Evolutionary conservation across 352 stramenopile genomes (phyloP).

Genomic region (Thraustotheca clavata): DNA sequence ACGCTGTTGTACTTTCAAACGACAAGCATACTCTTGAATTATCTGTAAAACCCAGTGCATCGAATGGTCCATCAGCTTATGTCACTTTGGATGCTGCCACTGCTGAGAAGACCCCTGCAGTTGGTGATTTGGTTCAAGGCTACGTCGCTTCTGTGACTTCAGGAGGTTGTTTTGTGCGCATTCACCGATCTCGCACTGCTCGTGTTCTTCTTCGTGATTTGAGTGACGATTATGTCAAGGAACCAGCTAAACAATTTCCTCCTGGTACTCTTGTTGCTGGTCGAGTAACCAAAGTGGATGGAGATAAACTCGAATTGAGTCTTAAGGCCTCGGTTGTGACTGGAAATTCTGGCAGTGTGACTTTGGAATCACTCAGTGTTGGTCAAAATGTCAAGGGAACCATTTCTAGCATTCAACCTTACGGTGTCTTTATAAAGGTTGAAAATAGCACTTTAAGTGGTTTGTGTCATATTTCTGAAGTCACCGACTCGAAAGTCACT

Average conservation of each 20-base stretch:
- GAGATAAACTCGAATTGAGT: slow-evolving; percentile 85
- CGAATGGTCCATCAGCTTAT: slow-evolving; percentile 48
- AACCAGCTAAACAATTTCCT: slow-evolving; percentile 85
- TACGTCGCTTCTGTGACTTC: slow-evolving; percentile 88
- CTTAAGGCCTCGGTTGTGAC: slow-evolving; percentile 91
- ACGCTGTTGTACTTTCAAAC: slow-evolving; percentile 55
- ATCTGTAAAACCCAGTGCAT: slow-evolving; percentile 55
- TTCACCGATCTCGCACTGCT: slow-evolving; percentile 80
- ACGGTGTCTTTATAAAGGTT: slow-evolving; percentile 95
- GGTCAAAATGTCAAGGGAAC: slow-evolving; percentile 91
- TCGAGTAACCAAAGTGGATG: slow-evolving; percentile 86
- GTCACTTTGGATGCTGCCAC: slow-evolving; percentile 10
- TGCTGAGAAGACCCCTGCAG: slow-evolving; percentile 32
- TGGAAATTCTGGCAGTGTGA: slow-evolving; percentile 47
- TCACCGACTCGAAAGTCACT: slow-evolving; percentile 92
- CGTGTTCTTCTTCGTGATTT: slow-evolving; percentile 93
- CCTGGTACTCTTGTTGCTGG: slow-evolving; percentile 90
- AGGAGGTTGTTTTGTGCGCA: slow-evolving; percentile 91
- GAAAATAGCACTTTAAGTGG: slow-evolving; percentile 94
- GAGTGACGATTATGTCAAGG: slow-evolving; percentile 91
- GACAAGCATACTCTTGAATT: slow-evolving; percentile 42
- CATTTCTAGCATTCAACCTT: slow-evolving; percentile 92
- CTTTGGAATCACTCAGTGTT: slow-evolving; percentile 85
- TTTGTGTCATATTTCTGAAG: slow-evolving; percentile 94
- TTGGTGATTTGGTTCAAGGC: slow-evolving; percentile 84